Base-by-base conservation (phyloP, 352 stramenopile species). In the Globisporangium paddicum region DNA sequence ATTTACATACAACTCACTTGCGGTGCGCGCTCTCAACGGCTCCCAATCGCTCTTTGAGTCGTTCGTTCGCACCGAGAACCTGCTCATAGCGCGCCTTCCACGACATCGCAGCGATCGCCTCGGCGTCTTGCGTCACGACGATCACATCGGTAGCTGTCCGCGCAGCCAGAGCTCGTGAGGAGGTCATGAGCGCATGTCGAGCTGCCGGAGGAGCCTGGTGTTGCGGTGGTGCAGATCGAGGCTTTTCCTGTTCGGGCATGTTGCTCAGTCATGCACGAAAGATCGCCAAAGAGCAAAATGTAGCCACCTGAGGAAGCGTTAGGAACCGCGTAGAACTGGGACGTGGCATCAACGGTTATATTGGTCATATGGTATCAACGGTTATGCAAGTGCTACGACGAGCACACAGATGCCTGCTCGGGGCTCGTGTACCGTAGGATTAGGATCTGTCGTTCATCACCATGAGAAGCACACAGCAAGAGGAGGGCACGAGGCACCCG, bases 51-150 rank as follows among this genome's bases (percentile, higher is more conserved):
- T 59, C 55, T 13, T 75, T 64, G 23, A 89, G 69, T 2, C 67
- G 61, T 40, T 64, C 25, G 28, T 82, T 84, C 2, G 71, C 61
- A 5, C 34, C 52, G 5, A 67, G 46, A 45, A 86, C 52, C 9
- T 63, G 51, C 55, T 79, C 68, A 19, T 79, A 77, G 8, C 74
- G 76, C 47, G 75, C 50, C 55, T 72, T 72, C 79, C 73, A 89
- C 21, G 55, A 30, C 40, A 72, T 49, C 4, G 38, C 52, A 26
- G 38, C 51, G 9, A 48, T 26, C 10, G 63, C 70, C 42, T 71
- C 52, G 19, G 69, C 64, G 37, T 77, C 57, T 23, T 73, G 69
- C 21, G 72, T 66, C 37, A 80, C 55, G 11, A 79, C 70, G 28
- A 79, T 66, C 14, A 79, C 65, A 49, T 62, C 56, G 28, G 56